Evolutionary conservation across 306 rosid species (phyloP), one percentile per base, ranked within the genome.

Genomic region (Phaseolus lunatus): DNA sequence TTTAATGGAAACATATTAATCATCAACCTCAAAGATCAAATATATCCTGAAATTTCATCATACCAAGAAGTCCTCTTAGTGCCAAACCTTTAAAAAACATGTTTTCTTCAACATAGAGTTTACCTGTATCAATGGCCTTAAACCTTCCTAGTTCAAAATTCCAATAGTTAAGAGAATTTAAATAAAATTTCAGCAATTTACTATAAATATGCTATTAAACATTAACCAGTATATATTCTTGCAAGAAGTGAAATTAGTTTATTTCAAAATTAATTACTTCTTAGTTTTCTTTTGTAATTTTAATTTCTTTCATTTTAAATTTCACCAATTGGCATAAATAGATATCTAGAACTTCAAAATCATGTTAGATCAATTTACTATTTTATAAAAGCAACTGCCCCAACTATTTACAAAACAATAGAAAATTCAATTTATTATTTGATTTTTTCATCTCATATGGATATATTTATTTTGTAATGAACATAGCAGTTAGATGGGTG

Each of bases 211-310:
- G 5, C 13, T 49, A 26, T 56, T 57, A 35, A 13, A 18, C 57
- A 75, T 14, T 47, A 63, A 31, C 48, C 19, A 19, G 39, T 52
- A 26, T 10, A 35, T 18, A 35, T 9, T 33, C 15, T 41, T 52
- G 27, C 57, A 66, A 27, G n/a, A n/a, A n/a, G n/a, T n/a, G 44
- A 14, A 73, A 56, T 48, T 14, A 2, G 48, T 57, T 47, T 26
- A 67, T 75, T 27, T 22, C 16, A 49, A 63, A 67, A 69, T 63
- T 29, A 26, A 27, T 22, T 19, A 9, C 50, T 80, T 56, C 31
- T 24, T 16, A 18, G 37, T 50, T 58, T 59, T 16, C 61, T 24
- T 76, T 48, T 26, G 33, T 37, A n/a, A n/a, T n/a, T n/a, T 49
- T 52, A 15, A 35, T 6, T 19, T 27, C 27, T 3, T 61, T 19